A percentile compares a stretch with the other conserved stretches of the same genome.
Evolutionary conservation across 164 flowering plant genomes (phyloP).

Genomic region (Santalum album): DNA sequence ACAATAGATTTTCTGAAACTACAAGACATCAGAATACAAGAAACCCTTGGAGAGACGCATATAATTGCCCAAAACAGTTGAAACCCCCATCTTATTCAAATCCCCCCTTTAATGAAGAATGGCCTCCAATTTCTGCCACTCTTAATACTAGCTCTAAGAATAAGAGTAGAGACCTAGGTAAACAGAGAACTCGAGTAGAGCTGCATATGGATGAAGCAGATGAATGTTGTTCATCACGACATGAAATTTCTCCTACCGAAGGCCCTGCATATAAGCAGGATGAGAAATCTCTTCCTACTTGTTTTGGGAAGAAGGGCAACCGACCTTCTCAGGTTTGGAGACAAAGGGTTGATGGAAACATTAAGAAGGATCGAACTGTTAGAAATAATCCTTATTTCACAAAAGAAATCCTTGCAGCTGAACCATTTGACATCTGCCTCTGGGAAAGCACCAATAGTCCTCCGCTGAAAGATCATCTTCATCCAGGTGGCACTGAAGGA

Average conservation of each 20-base stretch:
- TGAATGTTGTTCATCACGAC: neutral
- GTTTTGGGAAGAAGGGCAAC: neutral
- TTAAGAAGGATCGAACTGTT: neutral
- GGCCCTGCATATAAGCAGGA: neutral
- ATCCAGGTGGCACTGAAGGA: neutral
- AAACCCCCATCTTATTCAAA: neutral
- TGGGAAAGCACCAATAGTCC: neutral
- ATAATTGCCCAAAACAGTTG: neutral
- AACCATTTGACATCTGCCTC: neutral
- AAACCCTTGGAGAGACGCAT: neutral
- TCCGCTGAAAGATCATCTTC: neutral
- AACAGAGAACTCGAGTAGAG: neutral
- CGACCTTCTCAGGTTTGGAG: neutral
- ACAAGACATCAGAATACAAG: neutral
- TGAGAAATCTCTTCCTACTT: neutral
- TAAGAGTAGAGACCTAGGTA: neutral
- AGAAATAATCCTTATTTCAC: neutral
- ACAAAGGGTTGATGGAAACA: neutral
- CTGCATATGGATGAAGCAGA: neutral
- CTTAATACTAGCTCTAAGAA: neutral
- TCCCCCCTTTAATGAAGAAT: neutral
- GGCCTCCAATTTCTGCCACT: neutral
- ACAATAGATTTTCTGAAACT: no score
- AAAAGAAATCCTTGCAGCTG: neutral
- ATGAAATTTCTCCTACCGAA: neutral